Base-by-base conservation (phyloP, 345 rosid species). In the Populus deltoides region DNA sequence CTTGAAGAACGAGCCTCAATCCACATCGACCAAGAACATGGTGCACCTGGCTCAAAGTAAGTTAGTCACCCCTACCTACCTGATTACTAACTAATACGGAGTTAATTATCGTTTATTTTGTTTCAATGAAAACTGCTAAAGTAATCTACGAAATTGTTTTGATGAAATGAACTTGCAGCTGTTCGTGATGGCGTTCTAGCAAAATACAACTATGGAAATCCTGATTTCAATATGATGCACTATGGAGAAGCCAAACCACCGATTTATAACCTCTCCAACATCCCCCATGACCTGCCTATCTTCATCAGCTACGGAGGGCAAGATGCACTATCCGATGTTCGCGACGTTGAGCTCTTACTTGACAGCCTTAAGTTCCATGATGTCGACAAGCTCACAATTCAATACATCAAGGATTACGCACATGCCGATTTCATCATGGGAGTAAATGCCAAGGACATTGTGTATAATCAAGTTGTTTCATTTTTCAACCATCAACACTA, bases 381-480 rank as follows among this genome's bases (percentile, higher is more conserved):
- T 36, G 87, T 24, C 0, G 86, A 86, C 78, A 92, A 89, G 89
- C 87, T 96, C 20, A 70, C 69, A 1, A 82, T 92, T 75, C 97
- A 91, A 82, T 91, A 76, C 77, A 77, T 96, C 61, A 81, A 85
- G 81, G 82, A 90, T 8, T 93, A 91, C 70, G 97, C 90, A 72
- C 99, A 96, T 80, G 92, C 88, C 1, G 98, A 96, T 86, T 96
- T 93, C 90, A 81, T 96, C 17, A 90, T 93, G 99, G 99, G 87
- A 5, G 80, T 86, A 17, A 92, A 82, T 75, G 99, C 99, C 68
- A 92, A 92, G 70, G 98, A 90, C 77, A 31, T 91, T 65, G 94
- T 96, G 75, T 96, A 89, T 68, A 89, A 85, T 71, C 83, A 87
- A 82, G 84, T 93, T 17, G 76, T 77, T 61, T 71, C 92, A 0